A percentile compares a stretch with the other conserved stretches of the same genome.
phyloP scores from a whole-genome alignment of 192 early-diverging fungal species.

The Coemansia pectinata region DNA sequence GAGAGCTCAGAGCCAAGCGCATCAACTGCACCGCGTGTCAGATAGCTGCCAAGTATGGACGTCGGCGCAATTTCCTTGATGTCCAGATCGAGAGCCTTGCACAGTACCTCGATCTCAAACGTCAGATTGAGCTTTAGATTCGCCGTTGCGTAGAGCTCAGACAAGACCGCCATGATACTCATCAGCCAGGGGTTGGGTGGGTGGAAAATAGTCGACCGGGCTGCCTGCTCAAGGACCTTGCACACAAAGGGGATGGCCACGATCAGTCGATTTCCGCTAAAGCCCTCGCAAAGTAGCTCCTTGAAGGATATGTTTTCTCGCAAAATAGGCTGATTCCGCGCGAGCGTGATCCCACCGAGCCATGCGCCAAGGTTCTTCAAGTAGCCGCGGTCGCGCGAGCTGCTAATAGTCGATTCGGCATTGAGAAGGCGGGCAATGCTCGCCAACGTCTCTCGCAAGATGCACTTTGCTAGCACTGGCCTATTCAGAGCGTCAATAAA shows the following conservation, averaged over 20 bases:
- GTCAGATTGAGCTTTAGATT: slow-evolving; percentile 94
- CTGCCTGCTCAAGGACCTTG: slow-evolving; percentile 92
- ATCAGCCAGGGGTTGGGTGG: slow-evolving; percentile 98
- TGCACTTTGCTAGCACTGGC: slow-evolving; percentile 66
- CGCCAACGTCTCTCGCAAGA: slow-evolving; percentile 86
- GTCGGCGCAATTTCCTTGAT: slow-evolving; percentile 65
- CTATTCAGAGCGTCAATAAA: slow-evolving; percentile 78
- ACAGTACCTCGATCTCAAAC: slow-evolving; percentile 98
- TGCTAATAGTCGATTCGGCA: slow-evolving; percentile 89
- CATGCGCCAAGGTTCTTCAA: slow-evolving; percentile 97
- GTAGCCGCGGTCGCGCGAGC: slow-evolving; percentile 82
- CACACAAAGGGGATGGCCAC: slow-evolving; percentile 98
- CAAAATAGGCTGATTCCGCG: slow-evolving; percentile 92
- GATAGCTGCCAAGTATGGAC: slow-evolving; percentile 24
- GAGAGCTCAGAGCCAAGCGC: slow-evolving; percentile 25
- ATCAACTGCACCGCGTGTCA: slow-evolving; percentile 18
- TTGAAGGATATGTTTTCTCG: slow-evolving; percentile 96
- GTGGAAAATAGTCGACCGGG: slow-evolving; percentile 82
- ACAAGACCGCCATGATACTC: slow-evolving; percentile 87
- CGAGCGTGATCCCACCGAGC: slow-evolving; percentile 96
- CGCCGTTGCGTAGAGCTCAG: slow-evolving; percentile 91
- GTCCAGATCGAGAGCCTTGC: slow-evolving; percentile 85
- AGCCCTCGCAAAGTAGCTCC: slow-evolving; percentile 91
- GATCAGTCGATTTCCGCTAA: slow-evolving; percentile 80
- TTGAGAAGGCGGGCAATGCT: slow-evolving; percentile 90